A percentile compares a stretch with the other conserved stretches of the same genome.
phyloP scores from a whole-genome alignment of 257 asterid species.

The Solanum infundibuliforme region DNA sequence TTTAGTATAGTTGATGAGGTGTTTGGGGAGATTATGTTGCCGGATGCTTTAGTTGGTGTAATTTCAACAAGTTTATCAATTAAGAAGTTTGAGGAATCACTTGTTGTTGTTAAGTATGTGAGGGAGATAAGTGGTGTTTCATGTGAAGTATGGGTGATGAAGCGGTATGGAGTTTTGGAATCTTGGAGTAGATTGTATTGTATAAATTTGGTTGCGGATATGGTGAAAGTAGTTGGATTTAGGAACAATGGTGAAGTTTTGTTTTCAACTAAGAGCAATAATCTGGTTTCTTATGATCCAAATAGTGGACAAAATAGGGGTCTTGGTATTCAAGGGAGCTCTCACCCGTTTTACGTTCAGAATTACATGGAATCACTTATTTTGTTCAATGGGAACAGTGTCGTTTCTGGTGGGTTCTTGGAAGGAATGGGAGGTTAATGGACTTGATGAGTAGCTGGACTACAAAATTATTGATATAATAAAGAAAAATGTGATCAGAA shows the following conservation, averaged over 20 bases:
- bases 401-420: neutral
- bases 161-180: conserved; percentile 28
- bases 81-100: conserved; percentile 11
- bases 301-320: neutral
- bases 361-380: conserved; percentile 31
- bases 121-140: neutral
- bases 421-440: neutral
- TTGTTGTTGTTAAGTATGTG: conserved; percentile 20
- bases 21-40: conserved; percentile 30
- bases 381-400: conserved; percentile 17
- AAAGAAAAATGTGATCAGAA: neutral
- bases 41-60: conserved; percentile 19
- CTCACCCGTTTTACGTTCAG: conserved; percentile 21
- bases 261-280: conserved; percentile 5
- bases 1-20: conserved; percentile 32
- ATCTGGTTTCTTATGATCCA: conserved; percentile 27
- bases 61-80: conserved; percentile 3
- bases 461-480: neutral
- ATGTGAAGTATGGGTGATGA: conserved; percentile 49
- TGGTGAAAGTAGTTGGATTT: conserved; percentile 31
- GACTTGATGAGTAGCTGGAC: neutral
- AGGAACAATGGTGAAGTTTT: conserved; percentile 31
- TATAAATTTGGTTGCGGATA: conserved; percentile 9
- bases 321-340: conserved; percentile 27
- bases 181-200: conserved; percentile 44